These are phyloP conservation scores for Fagopyrum homotropicum DNA, from an alignment of 148 eudicot genomes.

Conservation along the genomic window DNA sequence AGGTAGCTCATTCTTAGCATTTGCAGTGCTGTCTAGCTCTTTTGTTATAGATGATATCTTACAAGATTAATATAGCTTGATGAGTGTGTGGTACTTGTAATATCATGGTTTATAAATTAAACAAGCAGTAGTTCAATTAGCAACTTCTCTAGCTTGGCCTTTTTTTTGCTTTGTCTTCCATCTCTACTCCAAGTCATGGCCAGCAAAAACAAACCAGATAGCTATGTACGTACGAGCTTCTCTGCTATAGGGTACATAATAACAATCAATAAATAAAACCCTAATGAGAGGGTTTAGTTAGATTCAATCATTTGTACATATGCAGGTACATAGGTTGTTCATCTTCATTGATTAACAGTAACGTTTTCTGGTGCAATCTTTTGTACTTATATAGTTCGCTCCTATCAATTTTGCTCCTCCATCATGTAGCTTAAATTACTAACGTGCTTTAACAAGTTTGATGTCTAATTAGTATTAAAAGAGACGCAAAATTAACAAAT, in stretches of 20 bases:
- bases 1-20: too few relatives aligned
- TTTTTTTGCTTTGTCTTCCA: too few relatives aligned
- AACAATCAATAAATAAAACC: neutral
- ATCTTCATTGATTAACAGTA: neutral
- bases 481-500: neutral
- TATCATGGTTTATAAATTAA: too few relatives aligned
- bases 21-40: too few relatives aligned
- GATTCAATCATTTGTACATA: neutral
- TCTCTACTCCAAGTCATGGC: neutral
- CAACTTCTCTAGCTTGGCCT: neutral
- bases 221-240: neutral
- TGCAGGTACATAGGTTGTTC: slow-evolving; percentile 4
- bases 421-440: neutral
- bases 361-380: neutral
- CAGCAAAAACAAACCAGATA: neutral
- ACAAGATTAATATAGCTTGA: too few relatives aligned
- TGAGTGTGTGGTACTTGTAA: too few relatives aligned
- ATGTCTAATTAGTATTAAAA: neutral
- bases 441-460: neutral
- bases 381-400: neutral
- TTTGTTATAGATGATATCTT: too few relatives aligned
- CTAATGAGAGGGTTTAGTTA: neutral
- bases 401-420: neutral
- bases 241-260: neutral
- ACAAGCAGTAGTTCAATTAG: too few relatives aligned